Base-by-base conservation (phyloP, 257 asterid species). In the Dorcoceras hygrometricum region DNA sequence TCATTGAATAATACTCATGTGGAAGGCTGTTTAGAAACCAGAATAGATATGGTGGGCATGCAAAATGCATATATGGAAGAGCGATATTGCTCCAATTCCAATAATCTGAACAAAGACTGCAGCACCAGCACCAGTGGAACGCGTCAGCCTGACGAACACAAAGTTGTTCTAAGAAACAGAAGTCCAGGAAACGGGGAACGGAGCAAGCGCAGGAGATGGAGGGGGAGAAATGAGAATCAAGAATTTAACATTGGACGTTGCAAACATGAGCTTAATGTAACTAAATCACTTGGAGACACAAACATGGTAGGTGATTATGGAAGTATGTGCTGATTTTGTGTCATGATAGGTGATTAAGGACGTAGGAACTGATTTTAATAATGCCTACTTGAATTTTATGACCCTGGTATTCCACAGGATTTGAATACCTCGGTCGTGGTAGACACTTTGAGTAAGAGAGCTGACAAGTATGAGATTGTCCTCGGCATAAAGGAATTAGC, bases 131-230 rank as follows among this genome's bases (percentile, higher is more conserved):
- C 96, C 64, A 94, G 98, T 69, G 78, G 80, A 69, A 80, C 76
- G 18, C 79, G 59, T 68, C 86, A 84, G 56, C 73, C 74, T 66
- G 77, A 73, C 51, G 88, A 78, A 62, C 68, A 63, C 53, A 82
- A 83, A 78, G 75, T 67, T 66, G 79, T 71, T 68, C 88, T 76
- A 73, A 82, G 88, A 81, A 81, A 69, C 71, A 80, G 84, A 69
- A 81, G 69, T 73, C 78, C 75, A 53, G 86, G 78, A 69, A 68
- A 69, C 81, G 87, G 80, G 46, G 96, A 87, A 70, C 81, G 95
- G 75, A 90, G 87, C 76, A 94, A 91, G 70, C 98, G 96, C 50
- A 94, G 91, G 76, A 79, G 96, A 76, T 94, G 99, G 98, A 84
- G 86, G 79, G 96, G 96, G 28, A 87, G 99, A 80, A 77, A 76